phyloP scores from a whole-genome alignment of 2,329 filamentous ascomycete genomes.

The Fusarium sp. region DNA sequence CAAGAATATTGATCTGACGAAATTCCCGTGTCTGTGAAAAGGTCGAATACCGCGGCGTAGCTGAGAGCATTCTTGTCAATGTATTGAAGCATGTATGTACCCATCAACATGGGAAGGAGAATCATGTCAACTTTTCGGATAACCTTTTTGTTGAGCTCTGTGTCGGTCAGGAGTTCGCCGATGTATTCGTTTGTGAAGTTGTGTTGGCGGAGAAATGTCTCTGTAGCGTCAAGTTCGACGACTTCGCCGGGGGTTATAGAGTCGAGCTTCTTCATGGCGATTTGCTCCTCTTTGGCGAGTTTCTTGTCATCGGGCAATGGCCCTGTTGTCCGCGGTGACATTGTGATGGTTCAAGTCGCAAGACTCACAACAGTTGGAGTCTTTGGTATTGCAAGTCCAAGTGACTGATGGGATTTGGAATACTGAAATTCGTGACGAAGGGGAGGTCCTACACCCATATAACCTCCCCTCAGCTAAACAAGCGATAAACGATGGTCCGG shows the following conservation, averaged over 20 bases:
- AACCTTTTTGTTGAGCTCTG: conserved; percentile 23
- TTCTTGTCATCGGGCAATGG: not conserved
- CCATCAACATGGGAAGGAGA: conserved; percentile 62
- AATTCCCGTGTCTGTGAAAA: conserved; percentile 61
- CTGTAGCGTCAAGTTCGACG: conserved; percentile 30
- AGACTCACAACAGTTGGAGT: not conserved
- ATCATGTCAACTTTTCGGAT: conserved; percentile 60
- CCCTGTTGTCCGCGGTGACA: not conserved
- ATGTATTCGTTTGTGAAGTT: conserved; percentile 40
- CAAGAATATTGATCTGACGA: conserved; percentile 60
- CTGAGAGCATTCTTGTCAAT: conserved; percentile 66
- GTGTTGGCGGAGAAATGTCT: conserved; percentile 37
- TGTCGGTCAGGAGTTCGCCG: conserved; percentile 28
- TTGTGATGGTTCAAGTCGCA: not conserved
- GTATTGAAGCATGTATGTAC: conserved; percentile 64
- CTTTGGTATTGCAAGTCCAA: not conserved
- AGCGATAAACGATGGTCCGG: not conserved
- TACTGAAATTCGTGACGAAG: too few relatives aligned
- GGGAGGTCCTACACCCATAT: not conserved
- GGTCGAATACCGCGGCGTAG: conserved; percentile 66
- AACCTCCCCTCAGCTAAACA: fast-evolving
- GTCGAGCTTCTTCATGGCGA: conserved; percentile 29
- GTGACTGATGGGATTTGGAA: not conserved
- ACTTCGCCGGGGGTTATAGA: conserved; percentile 33
- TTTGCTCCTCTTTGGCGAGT: conserved; percentile 23